phyloP scores from a whole-genome alignment of 1,139 yeast species.

The Scheffersomyces cryptocercus region DNA sequence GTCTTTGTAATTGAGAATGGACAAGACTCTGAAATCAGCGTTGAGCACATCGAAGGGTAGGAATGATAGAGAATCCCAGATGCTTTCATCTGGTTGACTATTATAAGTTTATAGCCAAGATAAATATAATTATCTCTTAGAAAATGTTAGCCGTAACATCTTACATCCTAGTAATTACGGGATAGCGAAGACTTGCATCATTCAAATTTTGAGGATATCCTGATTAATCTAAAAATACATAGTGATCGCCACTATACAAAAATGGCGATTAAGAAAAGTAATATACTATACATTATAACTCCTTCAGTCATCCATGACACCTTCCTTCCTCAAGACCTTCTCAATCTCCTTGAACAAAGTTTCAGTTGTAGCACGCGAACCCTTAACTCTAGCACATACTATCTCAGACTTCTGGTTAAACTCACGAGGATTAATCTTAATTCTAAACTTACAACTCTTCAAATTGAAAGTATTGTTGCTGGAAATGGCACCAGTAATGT shows the following conservation, averaged over 20 bases:
- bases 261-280: not conserved
- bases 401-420: conserved; percentile 46
- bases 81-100: no score
- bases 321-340: conserved; percentile 48
- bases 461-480: conserved; percentile 62
- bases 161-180: not conserved
- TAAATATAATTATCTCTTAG: not conserved
- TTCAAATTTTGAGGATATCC: no score
- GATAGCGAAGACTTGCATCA: no score
- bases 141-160: not conserved
- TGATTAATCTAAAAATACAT: no score
- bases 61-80: no score
- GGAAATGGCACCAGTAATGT: conserved; percentile 61
- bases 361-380: conserved; percentile 43
- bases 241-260: not conserved
- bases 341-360: conserved; percentile 49
- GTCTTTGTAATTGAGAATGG: conserved; percentile 17
- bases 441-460: conserved; percentile 65
- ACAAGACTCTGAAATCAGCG: conserved; percentile 7
- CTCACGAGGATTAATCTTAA: conserved; percentile 45
- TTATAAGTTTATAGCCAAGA: no score
- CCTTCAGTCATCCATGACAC: conserved; percentile 36
- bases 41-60: not conserved
- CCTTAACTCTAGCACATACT: conserved; percentile 48
- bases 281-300: conserved; percentile 2